Conservation (phyloP, 768 basidiomycete genomes). For the Podaxis sp. region DNA sequence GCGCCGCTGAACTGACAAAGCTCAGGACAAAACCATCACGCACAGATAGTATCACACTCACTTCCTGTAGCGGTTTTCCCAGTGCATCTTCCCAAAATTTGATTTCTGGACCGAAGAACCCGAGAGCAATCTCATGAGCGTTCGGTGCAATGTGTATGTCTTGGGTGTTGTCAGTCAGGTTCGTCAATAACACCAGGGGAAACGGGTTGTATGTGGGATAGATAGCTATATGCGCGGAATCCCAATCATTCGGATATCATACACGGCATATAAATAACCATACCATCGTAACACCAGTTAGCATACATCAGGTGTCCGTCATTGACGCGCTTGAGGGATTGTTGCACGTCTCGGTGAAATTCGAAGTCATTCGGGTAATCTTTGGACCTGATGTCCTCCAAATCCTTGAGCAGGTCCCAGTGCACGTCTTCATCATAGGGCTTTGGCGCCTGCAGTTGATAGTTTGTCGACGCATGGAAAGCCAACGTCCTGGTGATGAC, state of each 20-base stretch:
- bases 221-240: constrained; percentile 30
- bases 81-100: constrained; percentile 55
- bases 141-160: constrained; percentile 52
- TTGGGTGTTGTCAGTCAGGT: constrained; percentile 38
- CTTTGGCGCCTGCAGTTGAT: constrained; percentile 52
- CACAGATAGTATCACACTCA: constrained; percentile 29
- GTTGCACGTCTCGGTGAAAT: constrained; percentile 54
- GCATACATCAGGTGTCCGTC: constrained; percentile 58
- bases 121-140: constrained; percentile 50
- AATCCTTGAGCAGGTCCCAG: constrained; percentile 51
- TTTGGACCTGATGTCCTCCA: constrained; percentile 44
- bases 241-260: constrained; percentile 1
- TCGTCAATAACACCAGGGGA: constrained; percentile 49
- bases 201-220: constrained; percentile 49
- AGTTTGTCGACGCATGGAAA: constrained; percentile 65
- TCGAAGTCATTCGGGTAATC: constrained; percentile 52
- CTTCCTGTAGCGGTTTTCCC: constrained; percentile 43
- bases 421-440: constrained; percentile 57
- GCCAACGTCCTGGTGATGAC: constrained; percentile 56
- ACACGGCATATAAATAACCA: constrained; percentile 4
- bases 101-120: constrained; percentile 51
- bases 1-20: constrained; percentile 44
- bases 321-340: constrained; percentile 51
- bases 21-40: not conserved
- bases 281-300: constrained; percentile 47